Percentiles rank a stretch among this genome's conserved stretches.
phyloP scores from a whole-genome alignment of 805 yeast species.

The Nematodospora valgi region DNA sequence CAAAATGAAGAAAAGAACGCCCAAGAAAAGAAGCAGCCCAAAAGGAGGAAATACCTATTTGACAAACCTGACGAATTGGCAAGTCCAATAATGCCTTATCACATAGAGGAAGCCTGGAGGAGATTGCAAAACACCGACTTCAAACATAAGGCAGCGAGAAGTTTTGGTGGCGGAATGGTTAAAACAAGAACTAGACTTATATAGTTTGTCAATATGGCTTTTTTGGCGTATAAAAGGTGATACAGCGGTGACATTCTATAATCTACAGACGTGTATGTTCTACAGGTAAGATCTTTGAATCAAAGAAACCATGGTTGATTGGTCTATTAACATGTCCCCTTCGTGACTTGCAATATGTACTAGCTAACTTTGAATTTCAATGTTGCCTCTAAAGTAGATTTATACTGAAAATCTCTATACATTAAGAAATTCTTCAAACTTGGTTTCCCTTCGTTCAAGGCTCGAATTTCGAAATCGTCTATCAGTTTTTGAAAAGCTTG shows the following conservation, averaged over 20 bases:
- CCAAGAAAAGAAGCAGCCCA: constrained; percentile 21
- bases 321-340: too few species aligned
- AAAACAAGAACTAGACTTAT: constrained; percentile 52
- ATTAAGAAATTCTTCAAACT: constrained; percentile 26
- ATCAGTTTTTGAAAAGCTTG: constrained; percentile 26
- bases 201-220: constrained; percentile 12
- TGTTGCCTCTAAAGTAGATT: constrained; percentile 7
- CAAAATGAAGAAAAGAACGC: constrained; percentile 27
- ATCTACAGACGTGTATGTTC: too few species aligned
- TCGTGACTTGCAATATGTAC: too few species aligned
- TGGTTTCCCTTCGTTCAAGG: constrained; percentile 10
- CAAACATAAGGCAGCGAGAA: constrained; percentile 60
- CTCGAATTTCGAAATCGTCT: constrained; percentile 18
- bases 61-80: constrained; percentile 87
- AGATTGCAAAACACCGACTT: constrained; percentile 58
- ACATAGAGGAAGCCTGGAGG: constrained; percentile 89
- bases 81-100: constrained; percentile 72
- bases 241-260: too few species aligned
- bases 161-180: constrained; percentile 68
- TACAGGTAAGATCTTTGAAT: too few species aligned
- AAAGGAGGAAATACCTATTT: constrained; percentile 57
- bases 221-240: too few species aligned
- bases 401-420: constrained; percentile 34
- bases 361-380: too few species aligned
- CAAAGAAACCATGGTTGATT: too few species aligned